Evolutionary conservation across 2,329 filamentous ascomycete species (phyloP).

Genomic region (Nemania bipapillata): DNA sequence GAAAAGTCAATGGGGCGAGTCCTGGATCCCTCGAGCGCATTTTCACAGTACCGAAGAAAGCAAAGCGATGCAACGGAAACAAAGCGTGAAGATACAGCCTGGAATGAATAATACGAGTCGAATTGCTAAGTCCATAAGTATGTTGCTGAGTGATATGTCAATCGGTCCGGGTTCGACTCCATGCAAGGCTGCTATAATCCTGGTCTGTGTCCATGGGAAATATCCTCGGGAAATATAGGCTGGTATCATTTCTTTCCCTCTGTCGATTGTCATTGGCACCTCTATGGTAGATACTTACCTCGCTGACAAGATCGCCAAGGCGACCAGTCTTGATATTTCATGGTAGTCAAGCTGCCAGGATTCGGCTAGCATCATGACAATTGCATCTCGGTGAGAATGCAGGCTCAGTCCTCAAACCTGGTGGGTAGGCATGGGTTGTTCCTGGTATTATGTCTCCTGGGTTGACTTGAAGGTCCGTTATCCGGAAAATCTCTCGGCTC

Average conservation of each 20-base stretch:
- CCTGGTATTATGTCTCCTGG: constrained; percentile 41
- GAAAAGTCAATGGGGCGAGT: not conserved
- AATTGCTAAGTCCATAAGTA: constrained; percentile 3
- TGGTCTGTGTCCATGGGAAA: not conserved
- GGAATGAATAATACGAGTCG: constrained; percentile 3
- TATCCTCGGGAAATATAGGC: constrained; percentile 19
- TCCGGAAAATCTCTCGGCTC: constrained; percentile 34
- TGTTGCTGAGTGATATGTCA: constrained; percentile 15
- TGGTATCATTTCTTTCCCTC: constrained; percentile 1
- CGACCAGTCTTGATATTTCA: constrained; percentile 43
- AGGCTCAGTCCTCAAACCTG: constrained; percentile 44
- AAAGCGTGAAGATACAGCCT: constrained; percentile 27
- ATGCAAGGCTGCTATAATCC: constrained; percentile 15
- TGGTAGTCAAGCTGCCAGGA: constrained; percentile 48
- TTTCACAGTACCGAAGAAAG: constrained; percentile 34
- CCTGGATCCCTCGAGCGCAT: not conserved
- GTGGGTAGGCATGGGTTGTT: constrained; percentile 36
- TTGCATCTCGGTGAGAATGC: constrained; percentile 36
- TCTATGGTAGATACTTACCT: constrained; percentile 33
- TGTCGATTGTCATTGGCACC: constrained; percentile 42
- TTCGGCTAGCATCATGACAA: constrained; percentile 39
- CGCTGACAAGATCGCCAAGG: constrained; percentile 14
- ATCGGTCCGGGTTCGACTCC: constrained; percentile 40
- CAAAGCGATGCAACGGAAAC: constrained; percentile 41
- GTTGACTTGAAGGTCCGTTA: constrained; percentile 27